Conservation (phyloP, 164 flowering plant species). For the Santalum album region DNA sequence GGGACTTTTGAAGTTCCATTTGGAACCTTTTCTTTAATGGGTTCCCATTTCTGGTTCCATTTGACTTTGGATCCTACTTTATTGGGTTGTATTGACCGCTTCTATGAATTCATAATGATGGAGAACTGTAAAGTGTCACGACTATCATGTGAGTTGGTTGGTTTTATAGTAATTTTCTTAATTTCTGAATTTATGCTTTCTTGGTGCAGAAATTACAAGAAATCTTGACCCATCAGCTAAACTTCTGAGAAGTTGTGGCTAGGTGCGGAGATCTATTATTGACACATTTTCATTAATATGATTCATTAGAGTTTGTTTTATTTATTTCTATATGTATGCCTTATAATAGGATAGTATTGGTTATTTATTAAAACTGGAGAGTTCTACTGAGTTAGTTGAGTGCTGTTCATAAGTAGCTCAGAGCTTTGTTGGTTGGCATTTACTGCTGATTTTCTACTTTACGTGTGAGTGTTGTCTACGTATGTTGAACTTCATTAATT, state of each 20-base stretch:
- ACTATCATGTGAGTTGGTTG: not conserved
- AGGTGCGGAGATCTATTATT: not conserved
- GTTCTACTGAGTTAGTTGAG: conserved; percentile 3
- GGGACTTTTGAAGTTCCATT: not conserved
- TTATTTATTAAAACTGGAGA: conserved; percentile 2
- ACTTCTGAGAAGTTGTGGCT: not conserved
- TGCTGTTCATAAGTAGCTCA: conserved; percentile 24
- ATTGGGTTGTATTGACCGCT: not conserved
- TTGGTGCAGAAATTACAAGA: not conserved
- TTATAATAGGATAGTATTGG: too few species aligned
- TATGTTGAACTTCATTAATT: conserved; percentile 4
- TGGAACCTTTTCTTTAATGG: not conserved
- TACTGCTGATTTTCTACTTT: not conserved
- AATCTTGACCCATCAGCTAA: not conserved
- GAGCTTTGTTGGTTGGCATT: conserved; percentile 28
- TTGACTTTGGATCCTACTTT: not conserved
- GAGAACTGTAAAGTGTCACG: not conserved
- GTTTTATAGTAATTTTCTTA: not conserved
- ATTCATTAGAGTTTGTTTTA: not conserved
- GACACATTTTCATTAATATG: not conserved
- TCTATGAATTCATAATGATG: not conserved
- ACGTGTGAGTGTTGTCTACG: conserved; percentile 8
- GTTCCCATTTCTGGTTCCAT: not conserved
- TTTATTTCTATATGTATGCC: too few species aligned
- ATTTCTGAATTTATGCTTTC: too few species aligned